Base-by-base conservation (phyloP, 169 alveolate species). In the Plasmodium gallinaceum region DNA sequence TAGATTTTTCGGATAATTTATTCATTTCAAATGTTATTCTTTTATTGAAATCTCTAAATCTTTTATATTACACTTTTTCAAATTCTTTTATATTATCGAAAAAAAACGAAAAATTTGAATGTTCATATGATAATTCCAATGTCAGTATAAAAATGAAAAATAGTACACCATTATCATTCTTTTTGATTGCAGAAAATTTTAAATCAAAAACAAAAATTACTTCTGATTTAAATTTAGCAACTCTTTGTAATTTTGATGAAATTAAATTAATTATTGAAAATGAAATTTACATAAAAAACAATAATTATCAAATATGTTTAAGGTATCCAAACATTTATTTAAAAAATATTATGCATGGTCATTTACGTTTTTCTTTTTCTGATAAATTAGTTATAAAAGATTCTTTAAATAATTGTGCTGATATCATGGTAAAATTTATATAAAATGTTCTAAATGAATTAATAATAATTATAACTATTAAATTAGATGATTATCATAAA, bases 11-110 rank as follows among this genome's bases (percentile, higher is more conserved):
- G 3, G 80, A 70, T 10, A 46, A 48, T 16, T 2, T 46, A 46
- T 70, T 70, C 20, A 70, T 70, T 46, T n/a, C 42, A 45, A 70
- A 70, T 70, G 64, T 70, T 45, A 70, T 70, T 9, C 64, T 8
- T 48, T 14, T 70, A 70, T 22, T 70, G 8, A 70, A 51, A 12
- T 18, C 65, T 8, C 8, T 70, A 22, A 18, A 12, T 12, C 20
- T 70, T 5, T 48, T 70, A 9, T 18, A 70, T 70, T 10, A 43
- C 20, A 70, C 80, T 12, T 70, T 48, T 52, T 18, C 61, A 5
- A 70, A 46, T 9, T 70, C 80, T 12, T 52, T 20, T 20, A 20
- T 70, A 7, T 70, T 70, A 18, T 42, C 80, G 20, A 70, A 70
- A 48, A 14, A 48, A 70, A 48, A 48, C 9, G 80, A 70, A 70